Base-by-base conservation (phyloP, 2,329 filamentous ascomycete species). In the Fusarium sp. region DNA sequence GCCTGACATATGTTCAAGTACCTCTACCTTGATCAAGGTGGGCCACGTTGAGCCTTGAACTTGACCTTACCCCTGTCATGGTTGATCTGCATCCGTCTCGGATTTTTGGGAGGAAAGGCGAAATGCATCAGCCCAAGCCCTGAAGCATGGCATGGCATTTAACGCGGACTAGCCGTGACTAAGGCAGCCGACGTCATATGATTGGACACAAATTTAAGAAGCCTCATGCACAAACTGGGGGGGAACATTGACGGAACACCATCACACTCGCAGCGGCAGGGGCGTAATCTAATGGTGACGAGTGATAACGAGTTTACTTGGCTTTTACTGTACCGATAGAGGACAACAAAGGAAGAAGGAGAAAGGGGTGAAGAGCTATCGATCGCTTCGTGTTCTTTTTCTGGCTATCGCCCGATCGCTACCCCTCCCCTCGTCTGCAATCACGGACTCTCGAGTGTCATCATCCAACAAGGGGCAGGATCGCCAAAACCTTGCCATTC, bases 11-110 rank as follows among this genome's bases (percentile, higher is more conserved):
- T 75, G 64, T 64, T 50, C 56, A 75, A 75, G 74, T 75, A 75
- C 62, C 60, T 58, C 50, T 74, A 74, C 74, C 64, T 72, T 41
- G 33, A 66, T 59, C 60, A 52, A 67, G 54, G 62, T 70, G 70
- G 70, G 62, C 59, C 57, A 21, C 13, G 35, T 50, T 28, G 33
- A 26, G 59, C 37, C 33, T 65, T 46, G 60, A 65, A 37, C 53
- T 48, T 60, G 54, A 62, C 18, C 28, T 6, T 39, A 29, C 73
- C 74, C 74, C 71, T 77, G 76, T 76, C 71, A 66, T 66, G 72
- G 64, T 69, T 74, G 77, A 78, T 78, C 76, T 78, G 75, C 77
- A 76, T 72, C 75, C 75, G 77, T 78, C 75, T 78, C 76, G 78
- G 77, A 78, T 78, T 77, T 71, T 65, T 72, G 65, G 68, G 64